phyloP scores from a whole-genome alignment of 1,284 basidiomycete species.

The Ceratobasidium sp. region DNA sequence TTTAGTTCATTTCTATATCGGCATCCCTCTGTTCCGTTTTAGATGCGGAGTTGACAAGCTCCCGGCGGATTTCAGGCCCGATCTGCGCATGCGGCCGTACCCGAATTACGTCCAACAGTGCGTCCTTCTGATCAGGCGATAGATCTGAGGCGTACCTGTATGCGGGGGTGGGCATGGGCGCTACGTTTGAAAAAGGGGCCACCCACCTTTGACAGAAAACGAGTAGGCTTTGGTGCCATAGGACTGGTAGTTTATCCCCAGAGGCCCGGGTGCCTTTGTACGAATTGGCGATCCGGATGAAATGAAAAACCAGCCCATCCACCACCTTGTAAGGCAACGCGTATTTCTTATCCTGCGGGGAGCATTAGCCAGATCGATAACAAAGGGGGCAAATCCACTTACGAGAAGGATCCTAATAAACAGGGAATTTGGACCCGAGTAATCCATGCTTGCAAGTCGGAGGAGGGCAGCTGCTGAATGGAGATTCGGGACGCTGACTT shows the following conservation, averaged over 20 bases:
- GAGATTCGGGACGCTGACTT: constrained; percentile 93
- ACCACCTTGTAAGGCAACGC: constrained; percentile 98
- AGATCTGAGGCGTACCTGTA: constrained; percentile 94
- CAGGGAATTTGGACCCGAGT: constrained; percentile 94
- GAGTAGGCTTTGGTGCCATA: constrained; percentile 98
- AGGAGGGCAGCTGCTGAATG: constrained; percentile 97
- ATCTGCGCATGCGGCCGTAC: constrained; percentile 91
- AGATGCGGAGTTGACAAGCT: constrained; percentile 80
- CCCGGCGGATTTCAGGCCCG: constrained; percentile 89
- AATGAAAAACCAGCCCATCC: constrained; percentile 98
- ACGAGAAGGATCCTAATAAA: constrained; percentile 93
- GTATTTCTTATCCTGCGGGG: constrained; percentile 89
- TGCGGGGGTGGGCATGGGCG: constrained; percentile 27
- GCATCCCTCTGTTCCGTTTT: constrained; percentile 74
- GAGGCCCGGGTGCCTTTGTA: constrained; percentile 74
- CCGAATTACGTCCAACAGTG: constrained; percentile 92
- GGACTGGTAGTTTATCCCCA: constrained; percentile 88
- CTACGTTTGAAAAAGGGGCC: constrained; percentile 13
- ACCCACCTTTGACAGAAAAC: constrained; percentile 91
- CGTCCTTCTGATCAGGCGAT: constrained; percentile 97
- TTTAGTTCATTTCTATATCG: constrained; percentile 65
- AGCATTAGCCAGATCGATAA: neutral
- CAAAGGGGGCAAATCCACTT: neutral
- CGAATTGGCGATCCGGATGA: constrained; percentile 93
- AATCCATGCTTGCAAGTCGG: constrained; percentile 96